Evolutionary conservation across 306 rosid genomes (phyloP).

Genomic region (Malus fusca): DNA sequence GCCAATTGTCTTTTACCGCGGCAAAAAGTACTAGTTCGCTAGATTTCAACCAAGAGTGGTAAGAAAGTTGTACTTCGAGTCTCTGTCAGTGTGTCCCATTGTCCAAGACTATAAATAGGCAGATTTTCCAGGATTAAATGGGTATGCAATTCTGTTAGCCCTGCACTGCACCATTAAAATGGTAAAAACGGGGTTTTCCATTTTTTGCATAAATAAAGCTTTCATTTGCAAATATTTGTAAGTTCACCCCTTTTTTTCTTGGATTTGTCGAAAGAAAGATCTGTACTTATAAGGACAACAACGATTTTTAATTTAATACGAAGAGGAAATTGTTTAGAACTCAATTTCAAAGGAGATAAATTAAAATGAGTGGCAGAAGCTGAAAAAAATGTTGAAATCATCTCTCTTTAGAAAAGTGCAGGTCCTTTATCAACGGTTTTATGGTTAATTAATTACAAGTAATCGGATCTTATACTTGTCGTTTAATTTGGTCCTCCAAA

Average conservation of each 20-base stretch:
- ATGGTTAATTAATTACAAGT: too few species aligned
- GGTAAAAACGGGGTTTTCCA: neutral
- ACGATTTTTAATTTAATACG: neutral
- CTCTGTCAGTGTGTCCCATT: neutral
- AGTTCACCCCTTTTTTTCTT: neutral
- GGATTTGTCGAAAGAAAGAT: neutral
- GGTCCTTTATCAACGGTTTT: neutral
- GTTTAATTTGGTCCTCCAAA: neutral
- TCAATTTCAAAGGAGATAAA: too few species aligned
- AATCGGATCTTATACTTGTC: too few species aligned
- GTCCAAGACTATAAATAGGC: neutral
- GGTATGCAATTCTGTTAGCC: neutral
- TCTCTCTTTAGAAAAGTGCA: neutral
- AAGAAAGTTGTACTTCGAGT: neutral
- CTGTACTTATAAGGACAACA: neutral
- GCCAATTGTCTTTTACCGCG: neutral
- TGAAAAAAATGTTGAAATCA: too few species aligned
- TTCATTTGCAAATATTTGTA: neutral
- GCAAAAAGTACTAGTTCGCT: neutral
- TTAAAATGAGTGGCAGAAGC: neutral
- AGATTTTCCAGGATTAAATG: neutral
- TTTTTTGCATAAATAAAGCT: too few species aligned
- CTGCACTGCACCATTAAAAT: neutral
- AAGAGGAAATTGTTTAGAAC: too few species aligned
- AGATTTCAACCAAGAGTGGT: neutral